These are phyloP conservation scores for Stemphylium lycopersici DNA, from an alignment of 2,329 filamentous ascomycete genomes.

Conservation along the genomic window DNA sequence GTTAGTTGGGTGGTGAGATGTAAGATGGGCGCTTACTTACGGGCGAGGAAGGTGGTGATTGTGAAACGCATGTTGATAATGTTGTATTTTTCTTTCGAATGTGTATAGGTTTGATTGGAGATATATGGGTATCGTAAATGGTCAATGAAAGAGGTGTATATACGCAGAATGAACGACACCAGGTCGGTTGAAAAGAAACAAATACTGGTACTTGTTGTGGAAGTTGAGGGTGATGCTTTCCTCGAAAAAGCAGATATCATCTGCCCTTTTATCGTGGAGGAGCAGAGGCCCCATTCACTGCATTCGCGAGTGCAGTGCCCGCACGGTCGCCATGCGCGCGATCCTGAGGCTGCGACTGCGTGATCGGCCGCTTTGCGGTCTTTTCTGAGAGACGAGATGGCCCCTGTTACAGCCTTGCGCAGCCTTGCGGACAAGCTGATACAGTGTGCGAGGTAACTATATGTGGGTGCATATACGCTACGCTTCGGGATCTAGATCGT, in stretches of 20 bases:
- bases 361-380: background rate
- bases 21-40: constrained; percentile 5
- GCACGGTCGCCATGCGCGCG: background rate
- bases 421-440: background rate
- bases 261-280: background rate
- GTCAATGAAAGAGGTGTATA: constrained; percentile 12
- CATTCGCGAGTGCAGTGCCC: background rate
- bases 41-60: constrained; percentile 20
- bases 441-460: too few relatives aligned
- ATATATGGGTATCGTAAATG: background rate
- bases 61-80: constrained; percentile 26
- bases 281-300: background rate
- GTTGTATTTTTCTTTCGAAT: too few relatives aligned
- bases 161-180: constrained; percentile 34
- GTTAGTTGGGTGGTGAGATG: background rate
- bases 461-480: too few relatives aligned
- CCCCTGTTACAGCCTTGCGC: too few relatives aligned
- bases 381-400: background rate
- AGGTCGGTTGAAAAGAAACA: constrained; percentile 31
- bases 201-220: constrained; percentile 18
- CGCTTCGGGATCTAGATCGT: too few relatives aligned
- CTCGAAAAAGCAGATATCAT: background rate
- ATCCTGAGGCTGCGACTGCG: constrained; percentile 1
- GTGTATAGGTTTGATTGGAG: background rate
- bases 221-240: constrained; percentile 7